A percentile compares a stretch with the other conserved stretches of the same genome.
Evolutionary conservation across 169 alveolate species (phyloP).

Genomic region (Plasmodium gallinaceum): DNA sequence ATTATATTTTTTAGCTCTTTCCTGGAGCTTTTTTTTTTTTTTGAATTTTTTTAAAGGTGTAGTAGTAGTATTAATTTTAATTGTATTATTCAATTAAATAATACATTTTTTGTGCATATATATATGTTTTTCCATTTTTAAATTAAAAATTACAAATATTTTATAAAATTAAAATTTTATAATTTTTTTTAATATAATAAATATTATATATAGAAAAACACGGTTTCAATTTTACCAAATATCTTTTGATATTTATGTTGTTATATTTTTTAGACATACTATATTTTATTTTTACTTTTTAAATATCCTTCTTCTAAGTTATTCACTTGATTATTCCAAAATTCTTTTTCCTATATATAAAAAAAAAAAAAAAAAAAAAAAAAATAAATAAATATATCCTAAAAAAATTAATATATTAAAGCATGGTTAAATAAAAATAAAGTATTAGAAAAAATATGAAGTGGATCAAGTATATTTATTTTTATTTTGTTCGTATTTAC

Average conservation of each 20-base stretch:
- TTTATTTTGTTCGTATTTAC: not conserved
- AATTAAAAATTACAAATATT: not conserved
- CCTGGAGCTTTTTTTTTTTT: not conserved
- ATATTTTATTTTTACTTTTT: conserved; percentile 47
- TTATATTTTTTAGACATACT: not conserved
- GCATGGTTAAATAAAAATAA: not conserved
- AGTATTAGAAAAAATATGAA: not conserved
- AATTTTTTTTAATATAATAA: too few relatives aligned
- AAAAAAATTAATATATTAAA: not conserved
- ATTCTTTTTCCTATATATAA: conserved; percentile 51
- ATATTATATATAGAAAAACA: too few relatives aligned
- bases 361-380: not conserved
- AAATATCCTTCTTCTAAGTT: conserved; percentile 62
- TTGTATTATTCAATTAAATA: not conserved
- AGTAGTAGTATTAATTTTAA: not conserved
- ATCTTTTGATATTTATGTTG: not conserved
- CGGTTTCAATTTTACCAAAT: not conserved
- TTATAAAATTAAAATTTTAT: not conserved
- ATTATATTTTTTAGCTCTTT: not conserved
- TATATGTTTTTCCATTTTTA: not conserved
- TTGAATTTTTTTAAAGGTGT: not conserved
- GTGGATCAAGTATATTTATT: not conserved
- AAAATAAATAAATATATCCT: not conserved
- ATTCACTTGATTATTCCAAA: conserved; percentile 41
- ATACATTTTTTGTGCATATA: not conserved